phyloP scores from a whole-genome alignment of 73 alveolate genomes.

The Tetrahymena thermophila region DNA sequence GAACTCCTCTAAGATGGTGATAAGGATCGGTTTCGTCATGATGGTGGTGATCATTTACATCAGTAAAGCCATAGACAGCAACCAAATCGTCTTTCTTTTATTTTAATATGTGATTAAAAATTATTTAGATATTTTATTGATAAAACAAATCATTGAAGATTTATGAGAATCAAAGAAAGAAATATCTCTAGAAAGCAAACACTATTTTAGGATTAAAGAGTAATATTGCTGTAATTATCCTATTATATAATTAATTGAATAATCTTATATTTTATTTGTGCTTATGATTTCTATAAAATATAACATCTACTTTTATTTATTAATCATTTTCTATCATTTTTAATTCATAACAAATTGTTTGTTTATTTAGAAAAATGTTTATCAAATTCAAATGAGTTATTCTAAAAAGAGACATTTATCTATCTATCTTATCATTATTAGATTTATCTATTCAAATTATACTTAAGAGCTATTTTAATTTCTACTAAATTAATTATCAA shows the following conservation, averaged over 20 bases:
- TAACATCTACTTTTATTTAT: background rate
- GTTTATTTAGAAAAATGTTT: background rate
- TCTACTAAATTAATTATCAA: background rate
- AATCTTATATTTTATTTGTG: too few species aligned
- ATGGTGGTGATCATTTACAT: conserved; percentile 30
- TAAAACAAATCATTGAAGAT: background rate
- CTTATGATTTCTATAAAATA: too few species aligned
- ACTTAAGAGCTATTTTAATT: background rate
- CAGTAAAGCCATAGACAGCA: conserved; percentile 23
- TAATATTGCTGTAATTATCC: too few species aligned
- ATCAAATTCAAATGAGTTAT: background rate
- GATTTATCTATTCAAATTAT: background rate
- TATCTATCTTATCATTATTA: too few species aligned
- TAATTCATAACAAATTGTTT: background rate
- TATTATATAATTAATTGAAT: too few species aligned
- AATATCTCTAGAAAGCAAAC: too few species aligned
- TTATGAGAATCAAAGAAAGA: background rate
- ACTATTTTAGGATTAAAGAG: background rate
- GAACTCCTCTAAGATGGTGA: conserved; percentile 26
- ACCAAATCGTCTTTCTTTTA: conserved; percentile 2
- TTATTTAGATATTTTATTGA: background rate
- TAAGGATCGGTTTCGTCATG: conserved; percentile 37
- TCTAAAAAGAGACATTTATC: background rate
- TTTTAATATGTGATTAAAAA: background rate
- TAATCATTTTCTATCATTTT: background rate